phyloP scores from a whole-genome alignment of 345 rosid species.

The Euclidium syriacum region DNA sequence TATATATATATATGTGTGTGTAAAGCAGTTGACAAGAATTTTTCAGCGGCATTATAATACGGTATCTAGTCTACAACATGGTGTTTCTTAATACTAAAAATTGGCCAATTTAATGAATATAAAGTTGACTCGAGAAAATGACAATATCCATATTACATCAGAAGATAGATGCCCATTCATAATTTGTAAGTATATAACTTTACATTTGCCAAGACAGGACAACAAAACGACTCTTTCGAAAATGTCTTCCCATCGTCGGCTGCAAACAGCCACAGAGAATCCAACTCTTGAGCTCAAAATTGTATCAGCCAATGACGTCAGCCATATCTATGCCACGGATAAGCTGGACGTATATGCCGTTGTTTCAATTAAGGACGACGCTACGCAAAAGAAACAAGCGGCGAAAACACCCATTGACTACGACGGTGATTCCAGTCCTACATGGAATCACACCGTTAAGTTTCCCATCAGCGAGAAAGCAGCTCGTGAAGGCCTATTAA shows the following conservation, averaged over 20 bases:
- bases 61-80: too few relatives aligned
- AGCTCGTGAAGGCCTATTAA: conserved; percentile 40
- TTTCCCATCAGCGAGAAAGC: conserved; percentile 47
- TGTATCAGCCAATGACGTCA: conserved; percentile 53
- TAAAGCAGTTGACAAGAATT: too few relatives aligned
- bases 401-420: conserved; percentile 45
- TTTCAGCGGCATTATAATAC: too few relatives aligned
- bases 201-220: background rate
- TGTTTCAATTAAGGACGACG: conserved; percentile 50
- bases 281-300: conserved; percentile 59
- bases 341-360: conserved; percentile 74
- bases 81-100: too few relatives aligned
- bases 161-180: background rate
- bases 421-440: conserved; percentile 52
- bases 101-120: too few relatives aligned
- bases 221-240: background rate
- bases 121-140: background rate
- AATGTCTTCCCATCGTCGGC: conserved; percentile 2
- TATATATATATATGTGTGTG: too few relatives aligned
- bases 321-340: conserved; percentile 46
- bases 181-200: background rate
- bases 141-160: background rate
- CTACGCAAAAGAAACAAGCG: conserved; percentile 29
- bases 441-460: conserved; percentile 64
- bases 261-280: conserved; percentile 35